Evolutionary conservation across 306 rosid species (phyloP).

Genomic region (Purshia tridentata): DNA sequence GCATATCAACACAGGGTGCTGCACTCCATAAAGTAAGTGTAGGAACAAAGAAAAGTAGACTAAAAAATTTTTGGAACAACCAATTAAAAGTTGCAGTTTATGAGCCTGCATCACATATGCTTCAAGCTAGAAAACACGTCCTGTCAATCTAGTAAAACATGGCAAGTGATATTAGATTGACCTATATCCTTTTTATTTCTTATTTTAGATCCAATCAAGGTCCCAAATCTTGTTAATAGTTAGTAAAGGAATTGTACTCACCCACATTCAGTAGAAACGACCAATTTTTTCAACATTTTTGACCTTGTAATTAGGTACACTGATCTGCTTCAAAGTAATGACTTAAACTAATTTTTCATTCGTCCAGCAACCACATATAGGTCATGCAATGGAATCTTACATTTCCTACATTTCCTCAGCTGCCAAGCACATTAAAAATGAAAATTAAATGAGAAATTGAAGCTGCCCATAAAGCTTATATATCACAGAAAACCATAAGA

Average conservation of each 20-base stretch:
- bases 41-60: not conserved
- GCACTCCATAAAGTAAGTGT: not conserved
- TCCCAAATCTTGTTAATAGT: not conserved
- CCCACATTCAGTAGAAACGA: not conserved
- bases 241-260: not conserved
- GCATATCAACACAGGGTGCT: not conserved
- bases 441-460: not conserved
- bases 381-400: not conserved
- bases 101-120: not conserved
- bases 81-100: not conserved
- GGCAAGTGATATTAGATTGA: too few species aligned
- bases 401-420: not conserved
- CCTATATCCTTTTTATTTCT: not conserved
- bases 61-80: not conserved
- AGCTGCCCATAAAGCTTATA: not conserved
- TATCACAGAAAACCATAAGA: not conserved
- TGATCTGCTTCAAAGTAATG: not conserved
- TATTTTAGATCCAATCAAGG: not conserved
- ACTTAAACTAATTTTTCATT: not conserved
- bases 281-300: not conserved
- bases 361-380: not conserved
- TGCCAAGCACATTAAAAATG: not conserved
- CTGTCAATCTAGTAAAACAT: not conserved
- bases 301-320: not conserved
- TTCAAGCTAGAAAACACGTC: not conserved